These are phyloP conservation scores for Datisca glomerata DNA, from an alignment of 306 rosid species.

Conservation along the genomic window DNA sequence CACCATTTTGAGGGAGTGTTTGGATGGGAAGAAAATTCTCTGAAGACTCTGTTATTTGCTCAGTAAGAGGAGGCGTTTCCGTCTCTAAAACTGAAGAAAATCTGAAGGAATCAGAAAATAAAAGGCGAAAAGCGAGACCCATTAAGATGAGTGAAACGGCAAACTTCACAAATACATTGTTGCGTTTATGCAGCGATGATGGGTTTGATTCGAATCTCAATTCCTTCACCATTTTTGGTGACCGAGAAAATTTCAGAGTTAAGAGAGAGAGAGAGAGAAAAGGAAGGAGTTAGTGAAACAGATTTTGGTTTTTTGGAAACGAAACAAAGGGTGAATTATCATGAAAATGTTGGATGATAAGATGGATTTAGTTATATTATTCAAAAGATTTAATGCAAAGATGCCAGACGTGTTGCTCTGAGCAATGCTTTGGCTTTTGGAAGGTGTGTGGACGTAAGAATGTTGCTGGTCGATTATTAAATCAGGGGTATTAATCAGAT, in stretches of 20 bases:
- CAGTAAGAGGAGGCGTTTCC: conserved; percentile 11
- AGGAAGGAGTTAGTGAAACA: no score
- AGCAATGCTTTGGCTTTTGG: no score
- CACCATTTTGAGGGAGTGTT: conserved; percentile 21
- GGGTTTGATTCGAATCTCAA: conserved; percentile 21
- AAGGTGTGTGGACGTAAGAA: no score
- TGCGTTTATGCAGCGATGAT: conserved; percentile 15
- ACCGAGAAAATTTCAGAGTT: neutral
- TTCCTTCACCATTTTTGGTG: conserved; percentile 19
- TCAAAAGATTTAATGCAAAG: no score
- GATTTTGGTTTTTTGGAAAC: no score
- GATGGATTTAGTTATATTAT: no score
- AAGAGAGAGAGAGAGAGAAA: neutral
- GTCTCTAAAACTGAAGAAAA: conserved; percentile 14
- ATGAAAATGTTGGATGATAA: no score
- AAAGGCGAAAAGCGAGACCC: conserved; percentile 30
- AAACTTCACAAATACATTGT: conserved; percentile 19
- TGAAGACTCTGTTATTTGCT: conserved; percentile 5
- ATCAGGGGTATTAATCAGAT: no score
- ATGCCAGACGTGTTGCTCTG: no score
- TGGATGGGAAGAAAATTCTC: neutral
- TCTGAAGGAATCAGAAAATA: conserved; percentile 19
- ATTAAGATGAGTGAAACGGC: conserved; percentile 21
- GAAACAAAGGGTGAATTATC: no score
- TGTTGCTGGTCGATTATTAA: no score